These are phyloP conservation scores for Talaromyces sp. DNA, from an alignment of 2,329 filamentous ascomycete genomes.

Conservation along the genomic window DNA sequence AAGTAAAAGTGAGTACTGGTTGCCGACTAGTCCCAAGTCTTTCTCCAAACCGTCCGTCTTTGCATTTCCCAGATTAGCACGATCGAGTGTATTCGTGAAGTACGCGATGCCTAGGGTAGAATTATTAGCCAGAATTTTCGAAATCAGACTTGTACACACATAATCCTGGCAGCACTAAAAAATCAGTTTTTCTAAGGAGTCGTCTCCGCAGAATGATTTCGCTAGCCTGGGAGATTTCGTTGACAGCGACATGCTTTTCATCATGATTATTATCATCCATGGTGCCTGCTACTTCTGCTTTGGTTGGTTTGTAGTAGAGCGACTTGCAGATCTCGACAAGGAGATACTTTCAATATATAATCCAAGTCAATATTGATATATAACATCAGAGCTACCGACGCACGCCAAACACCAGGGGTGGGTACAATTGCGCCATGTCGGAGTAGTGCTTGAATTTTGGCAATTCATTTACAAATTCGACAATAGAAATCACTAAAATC, in stretches of 20 bases:
- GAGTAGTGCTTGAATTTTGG: neutral
- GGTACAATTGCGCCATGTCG: neutral
- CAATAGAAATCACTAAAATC: neutral
- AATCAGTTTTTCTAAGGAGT: neutral
- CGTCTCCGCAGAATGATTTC: neutral
- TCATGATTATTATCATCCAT: neutral
- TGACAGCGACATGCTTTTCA: neutral
- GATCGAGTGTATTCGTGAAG: neutral
- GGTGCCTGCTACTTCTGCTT: neutral
- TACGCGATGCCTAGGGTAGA: neutral
- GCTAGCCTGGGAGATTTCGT: neutral
- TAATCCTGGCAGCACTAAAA: neutral
- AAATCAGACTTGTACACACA: neutral
- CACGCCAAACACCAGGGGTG: neutral
- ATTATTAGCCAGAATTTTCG: neutral
- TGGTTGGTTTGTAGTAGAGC: neutral
- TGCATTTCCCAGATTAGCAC: slow-evolving; percentile 40
- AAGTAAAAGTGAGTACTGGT: slow-evolving; percentile 35
- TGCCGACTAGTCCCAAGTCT: slow-evolving; percentile 52
- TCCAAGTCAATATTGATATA: neutral
- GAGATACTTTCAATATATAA: neutral
- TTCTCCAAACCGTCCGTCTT: slow-evolving; percentile 38
- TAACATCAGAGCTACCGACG: neutral
- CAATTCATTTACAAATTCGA: neutral
- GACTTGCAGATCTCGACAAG: too few relatives aligned